Percentiles rank a stretch among this genome's conserved stretches.
Evolutionary conservation across 768 basidiomycete genomes (phyloP).

Genomic region (Grammothele lineata): DNA sequence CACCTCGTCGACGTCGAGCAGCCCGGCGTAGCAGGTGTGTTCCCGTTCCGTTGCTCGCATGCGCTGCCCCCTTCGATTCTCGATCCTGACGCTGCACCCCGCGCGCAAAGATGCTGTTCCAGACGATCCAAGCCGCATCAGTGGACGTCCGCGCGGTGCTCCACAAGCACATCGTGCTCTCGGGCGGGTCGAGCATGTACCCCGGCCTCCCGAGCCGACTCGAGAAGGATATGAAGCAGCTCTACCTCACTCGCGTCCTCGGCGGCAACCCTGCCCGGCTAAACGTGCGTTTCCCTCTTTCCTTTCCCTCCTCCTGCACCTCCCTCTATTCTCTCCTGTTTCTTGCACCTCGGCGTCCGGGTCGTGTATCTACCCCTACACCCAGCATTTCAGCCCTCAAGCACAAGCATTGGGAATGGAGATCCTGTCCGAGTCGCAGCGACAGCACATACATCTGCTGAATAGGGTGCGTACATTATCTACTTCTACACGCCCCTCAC

Average conservation of each 20-base stretch:
- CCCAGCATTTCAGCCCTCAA: too few species aligned
- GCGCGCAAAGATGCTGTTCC: slow-evolving; percentile 90
- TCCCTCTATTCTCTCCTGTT: too few species aligned
- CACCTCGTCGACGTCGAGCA: slow-evolving; percentile 97
- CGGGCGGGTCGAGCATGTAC: slow-evolving; percentile 98
- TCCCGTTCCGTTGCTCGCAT: too few species aligned
- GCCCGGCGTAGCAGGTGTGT: slow-evolving; percentile 86
- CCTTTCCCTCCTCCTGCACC: background rate
- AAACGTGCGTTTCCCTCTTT: slow-evolving; percentile 54
- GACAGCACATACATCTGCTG: too few species aligned
- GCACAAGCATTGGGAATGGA: too few species aligned
- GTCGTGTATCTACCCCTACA: too few species aligned
- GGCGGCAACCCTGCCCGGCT: slow-evolving; percentile 77
- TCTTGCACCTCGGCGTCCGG: too few species aligned
- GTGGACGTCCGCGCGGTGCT: slow-evolving; percentile 87
- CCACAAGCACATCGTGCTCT: slow-evolving; percentile 97
- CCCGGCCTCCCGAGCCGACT: slow-evolving; percentile 94
- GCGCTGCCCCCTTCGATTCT: too few species aligned
- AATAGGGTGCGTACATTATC: too few species aligned
- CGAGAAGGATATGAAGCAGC: slow-evolving; percentile 99
- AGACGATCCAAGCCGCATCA: slow-evolving; percentile 89
- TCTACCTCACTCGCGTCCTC: slow-evolving; percentile 91
- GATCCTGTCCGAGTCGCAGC: too few species aligned
- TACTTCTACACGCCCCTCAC: too few species aligned
- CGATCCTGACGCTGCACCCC: too few species aligned